These are phyloP conservation scores for Prunus campanulata DNA, from an alignment of 306 rosid species.

Conservation along the genomic window DNA sequence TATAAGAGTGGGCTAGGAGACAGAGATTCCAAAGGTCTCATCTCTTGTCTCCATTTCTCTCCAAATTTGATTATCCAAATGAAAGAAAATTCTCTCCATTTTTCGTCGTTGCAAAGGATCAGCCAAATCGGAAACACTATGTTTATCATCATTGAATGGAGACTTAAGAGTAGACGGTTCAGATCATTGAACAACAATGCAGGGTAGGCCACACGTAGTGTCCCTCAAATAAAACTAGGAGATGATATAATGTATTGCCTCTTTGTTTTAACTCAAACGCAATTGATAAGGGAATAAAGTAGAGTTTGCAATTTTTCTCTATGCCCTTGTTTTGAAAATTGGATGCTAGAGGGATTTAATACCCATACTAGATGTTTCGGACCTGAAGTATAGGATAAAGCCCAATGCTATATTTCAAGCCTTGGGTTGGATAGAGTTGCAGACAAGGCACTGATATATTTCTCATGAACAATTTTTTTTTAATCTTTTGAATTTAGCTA, in stretches of 20 bases:
- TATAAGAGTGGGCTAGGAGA: too few relatives aligned
- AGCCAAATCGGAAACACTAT: not conserved
- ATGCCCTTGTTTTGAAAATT: not conserved
- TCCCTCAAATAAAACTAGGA: not conserved
- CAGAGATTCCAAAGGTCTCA: not conserved
- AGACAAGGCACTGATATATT: not conserved
- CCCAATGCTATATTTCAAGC: not conserved
- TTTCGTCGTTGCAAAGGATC: too few relatives aligned
- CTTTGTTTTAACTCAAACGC: not conserved
- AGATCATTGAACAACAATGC: too few relatives aligned
- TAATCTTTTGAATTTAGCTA: not conserved
- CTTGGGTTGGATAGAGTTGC: not conserved
- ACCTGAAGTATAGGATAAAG: not conserved
- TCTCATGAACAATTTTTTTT: not conserved
- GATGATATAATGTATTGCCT: not conserved
- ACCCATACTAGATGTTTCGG: not conserved
- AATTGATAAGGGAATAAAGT: not conserved
- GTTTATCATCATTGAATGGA: not conserved
- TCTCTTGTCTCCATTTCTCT: not conserved
- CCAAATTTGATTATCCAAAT: not conserved
- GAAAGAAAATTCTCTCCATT: not conserved
- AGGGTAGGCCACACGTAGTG: not conserved
- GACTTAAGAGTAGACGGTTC: too few relatives aligned
- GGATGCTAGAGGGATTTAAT: not conserved
- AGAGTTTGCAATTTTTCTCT: not conserved